Evolutionary conservation across 1,139 yeast genomes (phyloP).

Genomic region (Debaryomyces robertsiae): DNA sequence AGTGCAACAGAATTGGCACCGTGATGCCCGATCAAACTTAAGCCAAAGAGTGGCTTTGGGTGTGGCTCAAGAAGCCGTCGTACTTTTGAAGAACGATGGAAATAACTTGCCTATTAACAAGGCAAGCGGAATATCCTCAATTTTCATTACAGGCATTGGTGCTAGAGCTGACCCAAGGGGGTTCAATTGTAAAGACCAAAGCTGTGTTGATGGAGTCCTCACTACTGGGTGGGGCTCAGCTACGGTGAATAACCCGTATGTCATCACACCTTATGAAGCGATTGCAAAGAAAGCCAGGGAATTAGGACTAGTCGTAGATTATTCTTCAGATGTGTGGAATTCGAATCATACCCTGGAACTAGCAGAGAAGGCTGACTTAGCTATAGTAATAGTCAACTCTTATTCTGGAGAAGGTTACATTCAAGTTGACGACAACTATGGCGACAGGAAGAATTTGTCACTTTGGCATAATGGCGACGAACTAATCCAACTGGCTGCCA

Average conservation of each 20-base stretch:
- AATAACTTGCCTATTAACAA: conserved; percentile 52
- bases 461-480: conserved; percentile 66
- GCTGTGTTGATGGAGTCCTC: conserved; percentile 48
- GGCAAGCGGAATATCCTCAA: conserved; percentile 42
- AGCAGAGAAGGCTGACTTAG: conserved; percentile 53
- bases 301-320: conserved; percentile 48
- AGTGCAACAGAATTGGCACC: conserved; percentile 56
- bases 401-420: conserved; percentile 63
- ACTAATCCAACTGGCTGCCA: conserved; percentile 51
- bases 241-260: conserved; percentile 53
- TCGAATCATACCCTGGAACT: conserved; percentile 44
- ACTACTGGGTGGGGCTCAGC: conserved; percentile 59
- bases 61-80: conserved; percentile 60
- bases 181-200: conserved; percentile 51
- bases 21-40: conserved; percentile 52
- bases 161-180: conserved; percentile 54
- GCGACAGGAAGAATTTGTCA: conserved; percentile 59
- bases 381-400: conserved; percentile 54
- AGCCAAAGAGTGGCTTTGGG: conserved; percentile 54
- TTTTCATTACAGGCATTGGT: conserved; percentile 51
- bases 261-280: conserved; percentile 58
- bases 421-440: conserved; percentile 58
- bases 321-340: conserved; percentile 45
- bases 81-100: conserved; percentile 54
- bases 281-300: conserved; percentile 46